phyloP scores from a whole-genome alignment of 768 basidiomycete species.

The Piloderma croceum region DNA sequence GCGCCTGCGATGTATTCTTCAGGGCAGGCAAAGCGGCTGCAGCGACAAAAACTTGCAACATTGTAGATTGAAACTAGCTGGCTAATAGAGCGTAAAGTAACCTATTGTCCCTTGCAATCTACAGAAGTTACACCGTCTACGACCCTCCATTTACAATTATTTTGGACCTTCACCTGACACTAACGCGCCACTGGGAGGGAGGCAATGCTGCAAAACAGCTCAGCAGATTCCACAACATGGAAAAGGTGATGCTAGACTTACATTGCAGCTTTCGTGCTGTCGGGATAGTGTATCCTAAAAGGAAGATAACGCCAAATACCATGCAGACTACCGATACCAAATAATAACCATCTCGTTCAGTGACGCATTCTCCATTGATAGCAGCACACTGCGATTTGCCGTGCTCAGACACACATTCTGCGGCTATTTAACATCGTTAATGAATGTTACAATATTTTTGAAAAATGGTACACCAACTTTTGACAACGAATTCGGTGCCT shows the following conservation, averaged over 20 bases:
- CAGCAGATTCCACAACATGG: slow-evolving; percentile 3
- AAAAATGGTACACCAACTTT: slow-evolving; percentile 41
- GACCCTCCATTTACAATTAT: too few relatives aligned
- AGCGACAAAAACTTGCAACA: too few relatives aligned
- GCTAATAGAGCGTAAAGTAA: too few relatives aligned
- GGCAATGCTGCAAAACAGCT: slow-evolving; percentile 48
- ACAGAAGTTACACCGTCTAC: too few relatives aligned
- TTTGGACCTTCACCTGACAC: too few relatives aligned
- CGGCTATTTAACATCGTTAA: slow-evolving; percentile 38
- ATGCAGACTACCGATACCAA: slow-evolving; percentile 77
- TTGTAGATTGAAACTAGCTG: too few relatives aligned
- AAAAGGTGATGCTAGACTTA: slow-evolving; percentile 31
- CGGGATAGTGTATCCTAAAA: slow-evolving; percentile 76
- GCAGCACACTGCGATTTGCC: slow-evolving; percentile 76
- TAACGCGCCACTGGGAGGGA: slow-evolving; percentile 66
- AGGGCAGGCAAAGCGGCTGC: too few relatives aligned
- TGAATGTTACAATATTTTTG: background rate
- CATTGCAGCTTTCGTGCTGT: slow-evolving; percentile 83
- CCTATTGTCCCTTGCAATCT: too few relatives aligned
- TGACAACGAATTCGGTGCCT: slow-evolving; percentile 43
- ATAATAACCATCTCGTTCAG: slow-evolving; percentile 90
- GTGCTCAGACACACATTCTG: slow-evolving; percentile 89
- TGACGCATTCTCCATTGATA: slow-evolving; percentile 74
- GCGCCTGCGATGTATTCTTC: background rate
- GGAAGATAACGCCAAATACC: slow-evolving; percentile 62